phyloP scores from a whole-genome alignment of 768 basidiomycete species.

The Tylopilus subfusipes region DNA sequence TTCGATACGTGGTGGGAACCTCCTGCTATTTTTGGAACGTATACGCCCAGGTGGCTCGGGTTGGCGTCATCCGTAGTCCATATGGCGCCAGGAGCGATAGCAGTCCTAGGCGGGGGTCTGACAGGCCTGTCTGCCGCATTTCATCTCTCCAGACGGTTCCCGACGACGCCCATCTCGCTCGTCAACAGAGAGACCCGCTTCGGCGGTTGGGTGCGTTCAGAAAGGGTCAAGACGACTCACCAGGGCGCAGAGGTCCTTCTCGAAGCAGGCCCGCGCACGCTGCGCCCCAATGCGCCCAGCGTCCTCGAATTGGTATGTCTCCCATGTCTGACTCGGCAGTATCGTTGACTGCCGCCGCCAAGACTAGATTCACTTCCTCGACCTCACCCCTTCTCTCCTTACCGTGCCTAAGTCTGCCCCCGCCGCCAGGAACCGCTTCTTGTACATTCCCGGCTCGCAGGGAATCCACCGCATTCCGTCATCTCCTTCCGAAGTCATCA shows the following conservation, averaged over 20 bases:
- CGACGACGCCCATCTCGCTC: constrained; percentile 55
- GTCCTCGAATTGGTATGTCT: constrained; percentile 71
- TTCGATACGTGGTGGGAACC: constrained; percentile 20
- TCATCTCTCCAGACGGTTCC: constrained; percentile 66
- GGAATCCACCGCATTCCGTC: constrained; percentile 55
- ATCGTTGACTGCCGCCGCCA: constrained; percentile 10
- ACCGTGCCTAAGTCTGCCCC: constrained; percentile 64
- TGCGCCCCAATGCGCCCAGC: constrained; percentile 71
- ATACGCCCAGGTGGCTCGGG: too few species aligned
- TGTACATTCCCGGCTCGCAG: constrained; percentile 50
- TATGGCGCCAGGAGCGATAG: constrained; percentile 40
- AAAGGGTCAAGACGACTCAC: constrained; percentile 39
- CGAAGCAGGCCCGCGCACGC: constrained; percentile 84
- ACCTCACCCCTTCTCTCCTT: constrained; percentile 55
- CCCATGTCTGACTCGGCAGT: constrained; percentile 3
- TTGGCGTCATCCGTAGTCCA: background rate
- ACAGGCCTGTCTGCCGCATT: constrained; percentile 81
- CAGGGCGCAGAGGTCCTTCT: constrained; percentile 50
- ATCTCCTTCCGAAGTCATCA: constrained; percentile 35
- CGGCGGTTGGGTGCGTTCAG: constrained; percentile 86
- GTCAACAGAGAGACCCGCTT: constrained; percentile 60
- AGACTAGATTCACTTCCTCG: constrained; percentile 72
- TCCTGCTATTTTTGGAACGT: constrained; percentile 1
- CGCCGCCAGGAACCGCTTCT: constrained; percentile 73
- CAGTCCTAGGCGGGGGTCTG: constrained; percentile 77